Base-by-base conservation (phyloP, 2,329 filamentous ascomycete genomes). In the Penicillium verrucosum region DNA sequence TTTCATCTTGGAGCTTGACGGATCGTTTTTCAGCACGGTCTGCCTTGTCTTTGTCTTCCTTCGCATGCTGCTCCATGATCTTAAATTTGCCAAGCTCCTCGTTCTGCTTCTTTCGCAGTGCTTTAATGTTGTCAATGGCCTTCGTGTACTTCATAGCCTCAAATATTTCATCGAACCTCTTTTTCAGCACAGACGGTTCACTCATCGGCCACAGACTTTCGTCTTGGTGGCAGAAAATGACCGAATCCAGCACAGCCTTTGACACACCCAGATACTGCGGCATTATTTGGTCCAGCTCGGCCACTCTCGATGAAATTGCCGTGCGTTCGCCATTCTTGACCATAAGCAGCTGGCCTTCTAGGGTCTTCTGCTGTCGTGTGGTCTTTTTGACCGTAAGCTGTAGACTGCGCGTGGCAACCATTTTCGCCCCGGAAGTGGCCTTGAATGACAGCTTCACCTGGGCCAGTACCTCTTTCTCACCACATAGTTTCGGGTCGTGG, bases 201-300 rank as follows among this genome's bases (percentile, higher is more conserved):
- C 91, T 95, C 82, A 99, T 87, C 0, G 94, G 94, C 94, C 94
- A 99, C 29, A 97, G 77, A 27, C 93, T 97, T 65, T 99, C 94
- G 71, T 99, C 94, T 71, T 99, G 94, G 70, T 99, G 94, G 72
- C 94, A 99, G 76, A 99, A 99, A 65, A 99, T 97, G 71, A 99
- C 94, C 57, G 89, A 89, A 64, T 97, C 92, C 27, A 99, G 82
- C 54, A 99, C 87, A 12, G 94, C 92, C 54, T 88, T 87, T 1
- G 92, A 94, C 4, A 97, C 94, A 37, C 94, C 94, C 0, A 99
- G 82, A 63, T 90, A 89, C 64, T 89, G 85, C 0, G 93, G 92
- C 72, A 99, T 88, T 64, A 93, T 84, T 62, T 87, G 82, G 72
- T 97, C 89, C 34, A 97, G 81, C 65, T 97, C 90, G 10, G 86